Evolutionary conservation across 2,329 filamentous ascomycete species (phyloP).

Genomic region (Botrytis aclada): DNA sequence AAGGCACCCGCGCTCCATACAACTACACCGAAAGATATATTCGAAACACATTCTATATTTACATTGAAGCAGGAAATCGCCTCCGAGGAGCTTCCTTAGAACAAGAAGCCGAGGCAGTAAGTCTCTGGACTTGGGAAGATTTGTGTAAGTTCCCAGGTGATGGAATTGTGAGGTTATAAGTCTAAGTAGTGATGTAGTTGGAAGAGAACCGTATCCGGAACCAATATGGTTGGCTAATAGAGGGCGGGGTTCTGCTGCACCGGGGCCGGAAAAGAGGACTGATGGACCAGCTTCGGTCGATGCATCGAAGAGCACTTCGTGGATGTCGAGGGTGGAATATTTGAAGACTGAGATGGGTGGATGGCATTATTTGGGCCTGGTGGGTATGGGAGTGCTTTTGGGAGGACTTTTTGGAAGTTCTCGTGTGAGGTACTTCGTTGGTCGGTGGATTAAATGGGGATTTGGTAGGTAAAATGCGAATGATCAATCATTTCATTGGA

Average conservation of each 20-base stretch:
- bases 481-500: not conserved
- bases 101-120: not conserved
- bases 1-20: not conserved
- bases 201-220: not conserved
- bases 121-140: not conserved
- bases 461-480: not conserved
- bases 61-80: not conserved
- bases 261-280: fast-evolving
- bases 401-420: not conserved
- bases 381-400: not conserved
- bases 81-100: not conserved
- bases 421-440: not conserved
- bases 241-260: too few species aligned
- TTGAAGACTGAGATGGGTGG: not conserved
- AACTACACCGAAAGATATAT: not conserved
- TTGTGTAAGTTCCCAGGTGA: not conserved
- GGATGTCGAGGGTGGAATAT: not conserved
- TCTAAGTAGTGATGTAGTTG: not conserved
- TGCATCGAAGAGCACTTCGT: not conserved
- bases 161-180: not conserved
- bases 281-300: not conserved
- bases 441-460: not conserved
- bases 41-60: not conserved
- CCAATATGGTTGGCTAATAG: not conserved
- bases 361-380: not conserved